Evolutionary conservation across 1,284 basidiomycete genomes (phyloP), one percentile per base, ranked within the genome.

Genomic region (Ustilago lituana): DNA sequence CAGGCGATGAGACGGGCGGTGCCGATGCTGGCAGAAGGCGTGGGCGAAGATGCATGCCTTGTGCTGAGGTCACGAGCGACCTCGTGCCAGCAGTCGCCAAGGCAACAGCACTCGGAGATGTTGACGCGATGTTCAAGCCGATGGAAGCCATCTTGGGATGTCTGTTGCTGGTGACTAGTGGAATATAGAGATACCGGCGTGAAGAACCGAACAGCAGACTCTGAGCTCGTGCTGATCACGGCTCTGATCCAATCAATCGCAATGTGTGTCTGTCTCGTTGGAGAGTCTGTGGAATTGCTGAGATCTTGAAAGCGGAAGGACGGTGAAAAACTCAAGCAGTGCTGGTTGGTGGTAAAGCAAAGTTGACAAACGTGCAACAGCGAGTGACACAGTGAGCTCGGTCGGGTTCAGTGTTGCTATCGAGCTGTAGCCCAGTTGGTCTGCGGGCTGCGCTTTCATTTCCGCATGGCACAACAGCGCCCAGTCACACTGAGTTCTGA

Each of bases 91-190:
- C 38, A n/a, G 19, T 45, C 5, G 50, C 43, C 10, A 58, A 3
- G 2, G 32, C 23, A 12, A 51, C 14, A 22, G 53, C 48, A 19
- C 49, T 38, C 26, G 53, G 53, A 11, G 60, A 63, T 37, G 53
- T 48, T 19, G 53, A 63, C 12, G 60, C 53, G 10, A 56, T 29
- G 38, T 55, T 56, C 20, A 63, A 20, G 9, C 49, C 60, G 48
- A 63, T 36, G 8, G 48, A 52, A 27, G 60, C 53, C 60, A 63
- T 56, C 46, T 19, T 43, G n/a, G 22, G 27, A 29, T 29, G 27
- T 12, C 12, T 29, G 6, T 29, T 6, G 27, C 12, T 29, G 27
- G 27, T 29, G 27, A 29, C 27, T 6, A 29, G 27, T 29, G 27
- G n/a, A n/a, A n/a, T n/a, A n/a, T n/a, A n/a, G n/a, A n/a, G n/a